Base-by-base conservation (phyloP, 257 asterid species). In the Coffea canephora region DNA sequence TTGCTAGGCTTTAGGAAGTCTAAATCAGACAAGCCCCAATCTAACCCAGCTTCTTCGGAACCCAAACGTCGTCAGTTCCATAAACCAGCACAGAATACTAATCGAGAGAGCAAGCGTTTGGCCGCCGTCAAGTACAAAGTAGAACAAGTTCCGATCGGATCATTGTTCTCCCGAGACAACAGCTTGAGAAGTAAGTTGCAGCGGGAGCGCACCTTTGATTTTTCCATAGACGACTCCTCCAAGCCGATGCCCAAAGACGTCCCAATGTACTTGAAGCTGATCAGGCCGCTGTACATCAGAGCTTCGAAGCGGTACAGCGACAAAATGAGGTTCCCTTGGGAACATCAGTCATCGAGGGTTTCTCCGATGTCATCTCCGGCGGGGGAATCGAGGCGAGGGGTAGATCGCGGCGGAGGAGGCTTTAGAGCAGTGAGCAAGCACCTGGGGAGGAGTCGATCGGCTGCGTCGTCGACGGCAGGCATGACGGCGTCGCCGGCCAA, bases 371-470 rank as follows among this genome's bases (percentile, higher is more conserved):
- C 86, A 23, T 87, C 95, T n/a, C 93, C 93, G 75, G 84, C 77
- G 18, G 49, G 82, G 12, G 83, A 77, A 45, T 79, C 90, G 78
- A 83, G 79, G 55, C 79, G 79, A 3, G 86, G 82, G 18, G 82
- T 3, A 39, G 43, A 88, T 85, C 84, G 90, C 39, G 80, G 82
- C 34, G 80, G 82, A 31, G 86, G 90, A 3, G 89, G 88, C 65
- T 85, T 94, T 36, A 85, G 83, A 62, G 88, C 85, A 31, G 89
- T 82, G 52, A 80, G 85, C 54, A 89, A 85, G 72, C 91, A 85
- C 68, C 82, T 92, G 39, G 90, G 89, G 31, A 94, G 89, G 83
- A 90, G 93, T 79, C 90, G 97, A 68, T 92, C 97, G 34, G 88
- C 97, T 27, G 88, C 90, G 13, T 81, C 97, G 0, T 84, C 90